phyloP scores from a whole-genome alignment of 768 basidiomycete species.

The Mycena galericulata region DNA sequence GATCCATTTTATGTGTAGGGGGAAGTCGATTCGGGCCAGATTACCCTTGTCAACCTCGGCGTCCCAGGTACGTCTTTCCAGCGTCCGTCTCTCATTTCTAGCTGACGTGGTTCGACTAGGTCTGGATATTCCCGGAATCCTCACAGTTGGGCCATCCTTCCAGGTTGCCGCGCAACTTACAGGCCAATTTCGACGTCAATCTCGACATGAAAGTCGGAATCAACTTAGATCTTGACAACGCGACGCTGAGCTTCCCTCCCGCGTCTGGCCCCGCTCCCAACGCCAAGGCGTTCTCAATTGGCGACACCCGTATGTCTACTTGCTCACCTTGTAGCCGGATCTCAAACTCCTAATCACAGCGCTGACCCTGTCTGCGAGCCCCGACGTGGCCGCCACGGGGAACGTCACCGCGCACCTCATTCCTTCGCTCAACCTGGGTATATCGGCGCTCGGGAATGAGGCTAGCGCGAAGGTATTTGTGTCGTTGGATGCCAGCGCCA shows the following conservation, averaged over 20 bases:
- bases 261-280: slow-evolving; percentile 33
- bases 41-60: slow-evolving; percentile 54
- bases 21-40: slow-evolving; percentile 55
- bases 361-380: slow-evolving; percentile 54
- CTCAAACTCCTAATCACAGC: slow-evolving; percentile 40
- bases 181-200: slow-evolving; percentile 50
- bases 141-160: slow-evolving; percentile 63
- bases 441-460: slow-evolving; percentile 52
- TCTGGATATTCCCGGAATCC: slow-evolving; percentile 62
- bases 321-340: neutral
- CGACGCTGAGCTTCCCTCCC: slow-evolving; percentile 59
- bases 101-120: slow-evolving; percentile 36
- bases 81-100: neutral
- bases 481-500: slow-evolving; percentile 53
- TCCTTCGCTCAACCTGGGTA: slow-evolving; percentile 59
- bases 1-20: slow-evolving; percentile 39
- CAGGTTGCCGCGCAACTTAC: slow-evolving; percentile 52
- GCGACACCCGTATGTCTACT: slow-evolving; percentile 55
- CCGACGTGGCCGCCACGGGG: slow-evolving; percentile 55
- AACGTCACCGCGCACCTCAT: slow-evolving; percentile 61
- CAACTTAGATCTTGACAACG: slow-evolving; percentile 55
- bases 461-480: slow-evolving; percentile 56
- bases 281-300: slow-evolving; percentile 47
- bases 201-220: slow-evolving; percentile 56
- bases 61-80: slow-evolving; percentile 44